Evolutionary conservation across 2,329 filamentous ascomycete genomes (phyloP), one percentile per base, ranked within the genome.

Genomic region (Trichoderma oligosporum): DNA sequence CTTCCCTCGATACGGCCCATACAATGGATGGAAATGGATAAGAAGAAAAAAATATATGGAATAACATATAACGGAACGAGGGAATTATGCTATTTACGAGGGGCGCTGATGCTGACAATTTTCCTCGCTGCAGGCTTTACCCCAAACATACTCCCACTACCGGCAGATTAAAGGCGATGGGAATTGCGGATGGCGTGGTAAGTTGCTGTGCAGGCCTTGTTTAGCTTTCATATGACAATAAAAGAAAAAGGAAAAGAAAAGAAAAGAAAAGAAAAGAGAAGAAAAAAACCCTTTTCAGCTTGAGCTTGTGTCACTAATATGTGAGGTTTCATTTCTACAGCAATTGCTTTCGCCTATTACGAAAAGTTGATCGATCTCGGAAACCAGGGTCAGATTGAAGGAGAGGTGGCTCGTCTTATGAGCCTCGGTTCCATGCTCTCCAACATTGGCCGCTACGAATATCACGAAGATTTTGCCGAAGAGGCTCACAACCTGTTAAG

Each of bases 131-230:
- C 64, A 96, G 91, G 82, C 86, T 18, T 81, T 99, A 55, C 88
- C 91, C 6, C 81, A 86, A 65, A 90, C 87, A 57, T 96, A 96
- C 72, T 89, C 90, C 18, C 86, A 91, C 70, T 96, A 93, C 69
- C 89, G 94, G 56, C 87, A 87, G 9, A 85, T 96, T 70, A 86
- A 88, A 72, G 93, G 94, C 53, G 93, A 97, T 74, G 94, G 94
- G 59, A 95, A 96, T 70, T 97, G 94, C 74, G 94, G 93, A 67
- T 97, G 94, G 93, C 84, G 93, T 87, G 94, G 93, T 97, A 80
- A 78, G 86, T 76, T 64, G 7, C 14, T 20, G 27, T 18, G 16
- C 39, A 42, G 2, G 12, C 11, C n/a, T 35, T 35, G 31, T 16
- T 42, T 42, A 3, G 6, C 39, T 20, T 6, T 12, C 41, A 12